phyloP scores from a whole-genome alignment of 176 grass and related monocot genomes.

The Lolium rigidum region DNA sequence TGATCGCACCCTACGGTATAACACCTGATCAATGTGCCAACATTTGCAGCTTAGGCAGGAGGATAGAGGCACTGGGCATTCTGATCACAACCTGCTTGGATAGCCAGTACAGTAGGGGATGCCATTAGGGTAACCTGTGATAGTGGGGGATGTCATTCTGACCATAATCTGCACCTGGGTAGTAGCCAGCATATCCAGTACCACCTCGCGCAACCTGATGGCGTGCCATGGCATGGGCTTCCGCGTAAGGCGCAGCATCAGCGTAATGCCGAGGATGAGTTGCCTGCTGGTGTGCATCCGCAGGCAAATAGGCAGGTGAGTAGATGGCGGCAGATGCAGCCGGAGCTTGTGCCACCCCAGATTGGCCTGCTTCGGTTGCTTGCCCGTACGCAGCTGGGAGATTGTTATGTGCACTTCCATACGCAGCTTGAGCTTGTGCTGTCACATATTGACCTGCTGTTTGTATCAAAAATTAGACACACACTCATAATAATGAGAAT shows the following conservation, averaged over 20 bases:
- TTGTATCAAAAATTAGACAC: neutral
- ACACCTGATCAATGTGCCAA: neutral
- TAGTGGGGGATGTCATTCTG: neutral
- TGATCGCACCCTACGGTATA: neutral
- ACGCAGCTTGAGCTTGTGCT: neutral
- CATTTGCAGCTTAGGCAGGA: slow-evolving; percentile 4
- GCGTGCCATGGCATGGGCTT: neutral
- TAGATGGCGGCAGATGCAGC: neutral
- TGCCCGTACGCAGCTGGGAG: neutral
- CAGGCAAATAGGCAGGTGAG: neutral
- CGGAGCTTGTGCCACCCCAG: neutral
- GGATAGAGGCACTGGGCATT: slow-evolving; percentile 7
- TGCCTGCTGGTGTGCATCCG: neutral
- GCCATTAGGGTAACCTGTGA: slow-evolving; percentile 7
- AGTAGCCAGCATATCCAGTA: slow-evolving; percentile 23
- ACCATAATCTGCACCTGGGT: neutral
- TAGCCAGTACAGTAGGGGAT: neutral
- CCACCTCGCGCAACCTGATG: neutral
- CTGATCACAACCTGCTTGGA: neutral
- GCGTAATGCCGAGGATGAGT: neutral
- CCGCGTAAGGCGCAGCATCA: neutral
- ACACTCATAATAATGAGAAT: neutral
- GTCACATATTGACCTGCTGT: neutral
- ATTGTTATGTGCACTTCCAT: slow-evolving; percentile 17
- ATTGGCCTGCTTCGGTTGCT: no score